Evolutionary conservation across 176 grass and related monocot species (phyloP), one percentile per base, ranked within the genome.

Genomic region (Miscanthus lutarioriparius): DNA sequence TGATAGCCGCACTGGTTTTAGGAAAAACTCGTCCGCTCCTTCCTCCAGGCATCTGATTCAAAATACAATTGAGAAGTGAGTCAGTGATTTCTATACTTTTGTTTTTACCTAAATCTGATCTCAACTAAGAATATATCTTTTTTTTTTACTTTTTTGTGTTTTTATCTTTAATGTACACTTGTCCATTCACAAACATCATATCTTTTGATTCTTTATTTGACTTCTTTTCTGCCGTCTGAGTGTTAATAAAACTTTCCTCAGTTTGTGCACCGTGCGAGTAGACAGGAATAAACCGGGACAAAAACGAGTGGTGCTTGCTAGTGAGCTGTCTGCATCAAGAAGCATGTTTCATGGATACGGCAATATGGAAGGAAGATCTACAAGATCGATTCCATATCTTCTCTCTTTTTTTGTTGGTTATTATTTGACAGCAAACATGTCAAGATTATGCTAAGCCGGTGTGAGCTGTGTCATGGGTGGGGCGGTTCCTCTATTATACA

Each of bases 21-120:
- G 87, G 75, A 95, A 98, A 54, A 95, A 98, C 63, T 95, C 93
- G 25, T 98, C 89, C 33, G 96, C 96, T 73, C 96, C 96, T 92
- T 91, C 96, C 87, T 98, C 96, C 77, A 98, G 77, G 85, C 93
- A 98, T 92, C 96, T 98, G 92, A 27, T 87, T 82, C 51, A 77
- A 1, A 82, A 64, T 9, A 38, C 35, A 41, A 58, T 79, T n/a
- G 8, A 10, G 17, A 87, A 47, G 28, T 36, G 40, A 64, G 25
- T 81, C 32, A 76, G 63, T 1, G 20, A 58, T 62, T 62, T 62
- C 0, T n/a, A n/a, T 58, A 3, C 1, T 0, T 22, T 22, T 5
- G n/a, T n/a, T n/a, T n/a, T 43, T 43, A 41, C 16, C 15, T 19
- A 48, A 7, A 30, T 36, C 15, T 51, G 48, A 51, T 51, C 14